Conservation (phyloP, 140 eudicot genomes). For the Erigeron philadelphicus region DNA sequence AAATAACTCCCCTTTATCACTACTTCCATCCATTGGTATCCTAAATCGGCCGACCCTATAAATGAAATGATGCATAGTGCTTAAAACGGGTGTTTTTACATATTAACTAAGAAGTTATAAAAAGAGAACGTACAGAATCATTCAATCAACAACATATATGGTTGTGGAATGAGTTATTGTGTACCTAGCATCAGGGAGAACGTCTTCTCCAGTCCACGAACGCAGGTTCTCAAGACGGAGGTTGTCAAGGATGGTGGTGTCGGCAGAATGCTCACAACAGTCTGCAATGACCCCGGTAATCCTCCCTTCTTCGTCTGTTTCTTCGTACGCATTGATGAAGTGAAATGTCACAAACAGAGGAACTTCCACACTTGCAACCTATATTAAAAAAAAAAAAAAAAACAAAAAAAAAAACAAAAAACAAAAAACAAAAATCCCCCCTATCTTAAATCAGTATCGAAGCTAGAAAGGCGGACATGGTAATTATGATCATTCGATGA, state of each 20-base stretch:
- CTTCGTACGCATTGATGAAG: constrained; percentile 94
- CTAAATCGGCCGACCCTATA: constrained; percentile 79
- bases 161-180: no score
- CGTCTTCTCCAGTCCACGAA: constrained; percentile 59
- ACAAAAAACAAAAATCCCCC: neutral
- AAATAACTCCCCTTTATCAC: constrained; percentile 64
- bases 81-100: neutral
- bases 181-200: constrained; percentile 84
- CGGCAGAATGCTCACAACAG: constrained; percentile 86
- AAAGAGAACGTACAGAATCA: no score
- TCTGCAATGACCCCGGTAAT: constrained; percentile 68
- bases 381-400: no score
- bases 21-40: constrained; percentile 86
- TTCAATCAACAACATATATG: no score
- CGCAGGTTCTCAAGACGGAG: constrained; percentile 78
- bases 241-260: constrained; percentile 78
- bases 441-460: neutral
- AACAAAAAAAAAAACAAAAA: neutral
- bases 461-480: no score
- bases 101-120: no score
- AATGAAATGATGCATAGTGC: neutral
- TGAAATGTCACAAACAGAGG: constrained; percentile 84
- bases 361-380: constrained; percentile 98
- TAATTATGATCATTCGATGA: no score
- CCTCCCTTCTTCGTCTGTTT: constrained; percentile 84